Evolutionary conservation across 139 green algal genomes (phyloP), one percentile per base, ranked within the genome.

Genomic region (Chloropicon primus): DNA sequence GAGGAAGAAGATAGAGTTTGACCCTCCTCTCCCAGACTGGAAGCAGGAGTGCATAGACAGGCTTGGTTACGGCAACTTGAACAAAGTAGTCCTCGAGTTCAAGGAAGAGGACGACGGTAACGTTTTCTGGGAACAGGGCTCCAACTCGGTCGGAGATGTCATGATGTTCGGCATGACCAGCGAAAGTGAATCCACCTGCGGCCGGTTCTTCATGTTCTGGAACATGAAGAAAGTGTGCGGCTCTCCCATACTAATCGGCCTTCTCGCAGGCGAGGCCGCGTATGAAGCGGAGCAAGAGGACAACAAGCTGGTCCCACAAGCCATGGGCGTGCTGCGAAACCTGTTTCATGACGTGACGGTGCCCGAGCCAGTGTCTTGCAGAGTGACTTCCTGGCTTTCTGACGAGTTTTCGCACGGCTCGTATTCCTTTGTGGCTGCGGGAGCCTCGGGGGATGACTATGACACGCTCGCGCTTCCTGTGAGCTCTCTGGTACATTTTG

Each of bases 131-230:
- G 41, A 62, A 17, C 5, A 62, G 41, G 41, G 41, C 41, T 62
- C 41, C 41, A 62, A 62, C 41, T 62, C 41, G 41, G 41, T 62
- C 10, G 41, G 10, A 17, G 41, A 62, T 5, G 10, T n/a, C 41
- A 62, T 5, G 41, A 62, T 62, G 41, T 62, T 62, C 41, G 41
- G 41, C 41, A 5, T 62, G 41, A 62, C 41, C 41, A 62, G 41
- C 41, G 41, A 62, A 17, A 17, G 17, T 17, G 10, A 5, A 5
- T 5, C 76, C 2, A 73, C 1, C 1, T 85, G 91, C 22, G 91
- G 91, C 21, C 73, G 78, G 53, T 90, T 84, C 86, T 96, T 93
- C 85, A 92, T 93, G 85, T 95, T 91, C 77, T 97, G 92, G 92
- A 94, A 94, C 83, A 76, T 94, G 53, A 78, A 88, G n/a, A 81